Evolutionary conservation across 106 monocot species (phyloP), one percentile per base, ranked within the genome.

Genomic region (Platanthera zijinensis): DNA sequence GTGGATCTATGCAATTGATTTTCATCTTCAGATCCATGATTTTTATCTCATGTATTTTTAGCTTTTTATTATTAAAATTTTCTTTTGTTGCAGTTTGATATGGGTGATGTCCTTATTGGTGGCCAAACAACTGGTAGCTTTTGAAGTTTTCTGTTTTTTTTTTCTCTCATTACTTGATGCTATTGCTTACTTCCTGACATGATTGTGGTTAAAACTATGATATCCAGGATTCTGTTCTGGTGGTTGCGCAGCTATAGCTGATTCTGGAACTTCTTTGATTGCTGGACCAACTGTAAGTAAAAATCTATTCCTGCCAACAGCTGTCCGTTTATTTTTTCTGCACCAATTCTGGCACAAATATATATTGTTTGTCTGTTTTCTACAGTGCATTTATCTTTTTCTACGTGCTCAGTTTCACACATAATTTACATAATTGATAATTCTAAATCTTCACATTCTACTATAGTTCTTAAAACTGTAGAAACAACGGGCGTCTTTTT

Each of bases 201-300:
- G 17, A 17, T 28, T n/a, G 39, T 57, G 5, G 9, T 8, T 59
- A 2, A 66, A 11, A 32, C 17, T 45, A 17, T 5, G 5, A 21
- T 51, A 11, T 81, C 48, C 48, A 87, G 87, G 87, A 66, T 80
- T 84, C 45, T 90, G 90, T 82, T 69, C 83, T 54, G 77, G 84
- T 13, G 85, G 90, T 39, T 39, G 39, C 39, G 39, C 39, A 39
- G 39, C 39, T 39, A 39, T 39, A 39, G 39, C 39, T 39, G 90
- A 90, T 88, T 90, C 90, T 78, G 90, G 90, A 79, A 88, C 87
- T 67, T 90, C 90, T 56, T 74, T 90, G 81, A 70, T 90, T 78
- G 78, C 90, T 51, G 90, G 90, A 61, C 90, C 90, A 69, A 90
- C 84, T 15, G 90, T 90, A 83, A 51, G 83, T 76, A 69, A 50